Evolutionary conservation across 768 basidiomycete species (phyloP), one percentile per base, ranked within the genome.

Genomic region (Royoungia palumana): DNA sequence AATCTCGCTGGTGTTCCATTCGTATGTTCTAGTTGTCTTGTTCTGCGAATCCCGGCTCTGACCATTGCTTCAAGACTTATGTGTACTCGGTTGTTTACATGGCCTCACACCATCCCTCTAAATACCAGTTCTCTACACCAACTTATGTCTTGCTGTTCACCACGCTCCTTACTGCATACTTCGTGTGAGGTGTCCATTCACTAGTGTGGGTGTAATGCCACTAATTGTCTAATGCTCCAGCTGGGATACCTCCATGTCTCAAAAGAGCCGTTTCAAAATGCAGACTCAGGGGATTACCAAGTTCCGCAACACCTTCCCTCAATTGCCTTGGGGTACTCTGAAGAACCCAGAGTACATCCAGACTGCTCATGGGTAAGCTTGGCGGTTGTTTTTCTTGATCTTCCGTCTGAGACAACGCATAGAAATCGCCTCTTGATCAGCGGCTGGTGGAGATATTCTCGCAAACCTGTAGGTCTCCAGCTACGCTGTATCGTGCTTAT

Each of bases 181-280:
- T 80, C 63, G 74, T 95, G 91, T 91, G 47, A 54, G 85, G 17
- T 27, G 16, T 40, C 12, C 20, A n/a, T 22, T 35, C 16, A 3
- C 3, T 8, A 1, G 25, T n/a, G 35, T 19, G 6, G 27, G 36
- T 36, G 8, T 9, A 9, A 6, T 43, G 5, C 32, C n/a, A 25
- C 35, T 54, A 24, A 65, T 39, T 2, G n/a, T 21, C 3, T 20
- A 24, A 28, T n/a, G 36, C 20, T 32, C 32, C 39, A 93, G 90
- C 60, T 98, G 89, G 79, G 96, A 99, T 59, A 87, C 89, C 16
- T 77, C 93, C 2, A 95, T 94, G 91, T 83, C 92, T 4, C 95
- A 98, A 65, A 98, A 99, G 74, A 94, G 90, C 56, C 84, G 84
- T 54, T 98, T 98, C 80, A 95, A 96, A 67, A 95, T 97, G 88